Base-by-base conservation (phyloP, 306 rosid species). In the Inga laurina region DNA sequence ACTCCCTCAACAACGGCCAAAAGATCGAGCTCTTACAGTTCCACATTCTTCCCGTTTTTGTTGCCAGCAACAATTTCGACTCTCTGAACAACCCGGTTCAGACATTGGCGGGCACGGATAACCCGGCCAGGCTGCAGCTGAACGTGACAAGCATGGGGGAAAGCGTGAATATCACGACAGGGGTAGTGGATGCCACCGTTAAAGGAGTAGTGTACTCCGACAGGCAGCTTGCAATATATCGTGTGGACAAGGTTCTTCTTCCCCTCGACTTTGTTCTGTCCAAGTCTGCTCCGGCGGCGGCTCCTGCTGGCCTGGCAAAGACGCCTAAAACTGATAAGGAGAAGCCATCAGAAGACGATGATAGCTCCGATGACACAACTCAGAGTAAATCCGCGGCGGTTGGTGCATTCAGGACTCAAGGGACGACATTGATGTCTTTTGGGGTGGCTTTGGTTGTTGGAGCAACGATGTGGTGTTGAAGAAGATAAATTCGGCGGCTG, bases 111-210 rank as follows among this genome's bases (percentile, higher is more conserved):
- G 88, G 88, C 0, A 43, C 11, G 0, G 76, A 82, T 13, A 72
- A 86, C 39, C 86, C 88, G 3, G 21, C 44, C 1, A 82, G 76
- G 86, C 72, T 82, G 41, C 94, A 91, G 3, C 65, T 92, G 9
- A 89, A 92, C 51, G 81, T 90, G 10, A 88, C 85, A 5, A 71
- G 88, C 0, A 69, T 70, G 0, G 92, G 93, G 7, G 81, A 57
- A 73, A 80, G 84, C 10, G 93, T 90, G 14, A 90, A 88, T 75
- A 75, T 92, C 1, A 87, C 93, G 7, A 92, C 93, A 0, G 97
- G 94, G 13, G 80, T 90, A 0, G 92, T 87, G 12, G 87, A 90
- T 75, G 87, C 97, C 10, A 79, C 89, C 2, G 41, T 92, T 4
- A 79, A 87, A 0, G 92, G 89, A 14, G 84, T 90, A 0, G 81